phyloP scores from a whole-genome alignment of 768 basidiomycete species.

The Coprinopsis strossmayeri region DNA sequence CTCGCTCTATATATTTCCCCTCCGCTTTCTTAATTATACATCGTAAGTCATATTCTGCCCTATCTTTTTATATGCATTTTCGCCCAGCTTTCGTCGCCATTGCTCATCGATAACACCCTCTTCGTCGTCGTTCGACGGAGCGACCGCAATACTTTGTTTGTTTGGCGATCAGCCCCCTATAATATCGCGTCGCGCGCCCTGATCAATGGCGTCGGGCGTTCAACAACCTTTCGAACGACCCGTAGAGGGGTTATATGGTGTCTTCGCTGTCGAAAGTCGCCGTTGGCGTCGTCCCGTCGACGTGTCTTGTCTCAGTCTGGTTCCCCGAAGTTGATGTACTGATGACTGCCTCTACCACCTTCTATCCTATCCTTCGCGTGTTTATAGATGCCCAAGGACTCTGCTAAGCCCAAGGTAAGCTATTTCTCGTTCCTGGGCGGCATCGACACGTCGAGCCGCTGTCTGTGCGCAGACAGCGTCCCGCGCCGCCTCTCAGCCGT shows the following conservation, averaged over 20 bases:
- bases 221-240: neutral
- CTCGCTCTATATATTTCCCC: neutral
- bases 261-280: neutral
- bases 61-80: neutral
- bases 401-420: constrained; percentile 62
- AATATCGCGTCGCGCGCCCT: constrained; percentile 5
- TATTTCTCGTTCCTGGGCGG: constrained; percentile 13
- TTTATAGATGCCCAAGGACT: constrained; percentile 72
- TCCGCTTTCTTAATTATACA: neutral
- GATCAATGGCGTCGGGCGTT: neutral
- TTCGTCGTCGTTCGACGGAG: constrained; percentile 3
- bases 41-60: constrained; percentile 3
- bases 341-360: constrained; percentile 2
- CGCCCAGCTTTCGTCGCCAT: neutral
- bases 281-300: constrained; percentile 1
- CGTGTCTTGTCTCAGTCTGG: neutral
- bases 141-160: constrained; percentile 6
- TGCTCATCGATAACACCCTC: constrained; percentile 3
- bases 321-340: neutral
- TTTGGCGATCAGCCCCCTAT: constrained; percentile 8
- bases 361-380: constrained; percentile 5
- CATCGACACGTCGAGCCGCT: constrained; percentile 14
- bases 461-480: constrained; percentile 1
- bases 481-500: constrained; percentile 7
- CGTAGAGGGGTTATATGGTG: neutral